These are phyloP conservation scores for Kodamaea ohmeri DNA, from an alignment of 1,139 yeast species.

Conservation along the genomic window DNA sequence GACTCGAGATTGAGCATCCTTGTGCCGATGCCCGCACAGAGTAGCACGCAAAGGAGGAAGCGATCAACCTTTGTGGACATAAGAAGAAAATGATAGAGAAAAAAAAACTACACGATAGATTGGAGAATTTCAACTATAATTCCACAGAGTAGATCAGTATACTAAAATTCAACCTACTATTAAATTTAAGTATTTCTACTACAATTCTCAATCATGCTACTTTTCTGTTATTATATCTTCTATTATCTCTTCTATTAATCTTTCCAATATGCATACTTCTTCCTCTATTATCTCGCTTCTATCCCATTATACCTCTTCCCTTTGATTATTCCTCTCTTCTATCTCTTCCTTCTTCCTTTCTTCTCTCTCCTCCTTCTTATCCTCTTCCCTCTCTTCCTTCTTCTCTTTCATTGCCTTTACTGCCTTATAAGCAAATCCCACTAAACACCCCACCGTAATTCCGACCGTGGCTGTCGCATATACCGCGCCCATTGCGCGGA, in stretches of 20 bases:
- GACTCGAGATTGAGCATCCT: conserved; percentile 26
- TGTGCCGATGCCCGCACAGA: conserved; percentile 14
- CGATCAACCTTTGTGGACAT: conserved; percentile 13
- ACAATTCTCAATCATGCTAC: no score
- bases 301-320: background rate
- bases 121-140: no score
- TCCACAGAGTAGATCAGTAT: no score
- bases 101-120: no score
- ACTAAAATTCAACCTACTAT: no score
- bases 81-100: no score
- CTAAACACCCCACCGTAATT: conserved; percentile 35
- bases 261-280: no score
- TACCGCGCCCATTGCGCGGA: conserved; percentile 59
- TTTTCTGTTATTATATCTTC: no score
- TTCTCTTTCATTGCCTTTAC: conserved; percentile 3
- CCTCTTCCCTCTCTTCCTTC: background rate
- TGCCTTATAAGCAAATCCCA: conserved; percentile 22
- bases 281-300: background rate
- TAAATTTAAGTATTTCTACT: no score
- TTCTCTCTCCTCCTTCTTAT: background rate
- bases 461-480: conserved; percentile 49
- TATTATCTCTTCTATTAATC: no score
- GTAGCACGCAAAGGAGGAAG: conserved; percentile 14
- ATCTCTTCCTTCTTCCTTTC: background rate
- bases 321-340: background rate